Evolutionary conservation across 495 filamentous ascomycete genomes (phyloP).

Genomic region (Penicillium maclennaniae): DNA sequence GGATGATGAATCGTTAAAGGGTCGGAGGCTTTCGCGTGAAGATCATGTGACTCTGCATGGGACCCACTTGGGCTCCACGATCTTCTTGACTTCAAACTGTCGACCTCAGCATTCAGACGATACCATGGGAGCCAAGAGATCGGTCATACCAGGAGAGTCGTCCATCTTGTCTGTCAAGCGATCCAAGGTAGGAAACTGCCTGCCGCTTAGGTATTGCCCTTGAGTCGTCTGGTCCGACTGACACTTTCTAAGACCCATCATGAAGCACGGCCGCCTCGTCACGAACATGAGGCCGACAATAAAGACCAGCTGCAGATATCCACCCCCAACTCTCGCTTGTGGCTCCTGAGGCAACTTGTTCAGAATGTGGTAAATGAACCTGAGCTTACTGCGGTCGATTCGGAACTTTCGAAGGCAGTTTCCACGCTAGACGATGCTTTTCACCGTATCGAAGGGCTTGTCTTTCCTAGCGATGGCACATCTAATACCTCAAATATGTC

Average conservation of each 20-base stretch:
- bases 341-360: constrained; percentile 14
- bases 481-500: background rate
- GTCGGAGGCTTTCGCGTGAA: background rate
- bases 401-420: constrained; percentile 23
- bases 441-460: background rate
- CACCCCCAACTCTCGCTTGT: constrained; percentile 6
- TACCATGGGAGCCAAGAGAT: constrained; percentile 11
- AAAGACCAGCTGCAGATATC: background rate
- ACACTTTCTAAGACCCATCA: background rate
- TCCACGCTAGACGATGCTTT: constrained; percentile 22
- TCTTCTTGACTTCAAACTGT: background rate
- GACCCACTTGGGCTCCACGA: constrained; percentile 2
- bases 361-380: constrained; percentile 19
- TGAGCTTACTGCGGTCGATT: constrained; percentile 6
- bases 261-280: background rate
- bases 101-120: background rate
- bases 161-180: constrained; percentile 1
- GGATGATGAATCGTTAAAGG: background rate
- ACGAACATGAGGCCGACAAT: background rate
- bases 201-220: background rate
- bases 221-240: background rate
- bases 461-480: background rate
- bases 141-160: background rate
- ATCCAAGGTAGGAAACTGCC: constrained; percentile 3
- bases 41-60: constrained; percentile 6